Evolutionary conservation across 2,329 filamentous ascomycete genomes (phyloP).

Genomic region (Teratosphaeria nubilosa): DNA sequence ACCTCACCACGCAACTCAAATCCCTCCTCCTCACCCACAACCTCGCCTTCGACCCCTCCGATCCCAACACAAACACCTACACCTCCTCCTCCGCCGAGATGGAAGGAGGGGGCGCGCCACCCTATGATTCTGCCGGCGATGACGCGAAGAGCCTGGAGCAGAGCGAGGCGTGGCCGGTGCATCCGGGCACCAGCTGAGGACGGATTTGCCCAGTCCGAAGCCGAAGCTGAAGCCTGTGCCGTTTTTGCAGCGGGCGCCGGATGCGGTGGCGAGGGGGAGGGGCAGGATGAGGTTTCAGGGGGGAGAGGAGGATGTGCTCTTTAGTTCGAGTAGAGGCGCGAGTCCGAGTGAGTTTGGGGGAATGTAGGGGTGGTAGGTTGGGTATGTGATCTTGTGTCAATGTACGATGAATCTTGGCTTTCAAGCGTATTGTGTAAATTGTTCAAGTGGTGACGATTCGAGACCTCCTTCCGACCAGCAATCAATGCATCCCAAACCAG

Average conservation of each 20-base stretch:
- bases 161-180: neutral
- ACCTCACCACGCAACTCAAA: conserved; percentile 2
- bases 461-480: too few relatives aligned
- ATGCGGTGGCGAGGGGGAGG: neutral
- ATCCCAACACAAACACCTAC: neutral
- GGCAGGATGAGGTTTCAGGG: neutral
- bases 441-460: too few relatives aligned
- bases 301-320: neutral
- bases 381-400: neutral
- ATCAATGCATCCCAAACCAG: too few relatives aligned
- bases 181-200: neutral
- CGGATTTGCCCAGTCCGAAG: neutral
- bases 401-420: neutral
- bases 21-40: neutral
- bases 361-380: neutral
- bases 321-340: neutral
- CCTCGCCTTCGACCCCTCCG: neutral
- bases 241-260: neutral
- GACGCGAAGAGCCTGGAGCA: neutral
- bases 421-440: too few relatives aligned
- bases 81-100: neutral
- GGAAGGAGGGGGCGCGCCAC: neutral
- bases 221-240: neutral
- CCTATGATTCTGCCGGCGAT: neutral
- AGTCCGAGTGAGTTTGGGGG: neutral